Evolutionary conservation across 306 rosid species (phyloP).

Genomic region (Cyclanthera cordifolia): DNA sequence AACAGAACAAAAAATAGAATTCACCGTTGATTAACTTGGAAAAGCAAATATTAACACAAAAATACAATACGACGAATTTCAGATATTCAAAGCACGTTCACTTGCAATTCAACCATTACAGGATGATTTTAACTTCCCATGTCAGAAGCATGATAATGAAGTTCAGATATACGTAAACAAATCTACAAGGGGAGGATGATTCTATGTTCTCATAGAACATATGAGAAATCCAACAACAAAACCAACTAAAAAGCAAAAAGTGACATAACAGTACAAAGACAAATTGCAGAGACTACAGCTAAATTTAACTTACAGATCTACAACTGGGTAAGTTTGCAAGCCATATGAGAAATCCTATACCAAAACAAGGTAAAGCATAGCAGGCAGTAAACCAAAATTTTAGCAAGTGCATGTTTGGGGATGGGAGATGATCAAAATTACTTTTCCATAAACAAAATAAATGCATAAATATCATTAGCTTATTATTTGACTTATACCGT

Average conservation of each 20-base stretch:
- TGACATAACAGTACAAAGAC: background rate
- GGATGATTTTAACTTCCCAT: background rate
- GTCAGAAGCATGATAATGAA: background rate
- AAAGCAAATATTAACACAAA: background rate
- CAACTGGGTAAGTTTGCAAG: background rate
- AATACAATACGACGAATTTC: background rate
- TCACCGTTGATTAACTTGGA: background rate
- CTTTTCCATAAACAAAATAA: too few species aligned
- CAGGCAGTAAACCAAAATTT: too few species aligned
- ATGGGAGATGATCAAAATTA: too few species aligned
- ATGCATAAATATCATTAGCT: too few species aligned
- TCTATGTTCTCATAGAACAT: background rate
- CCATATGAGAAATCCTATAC: background rate
- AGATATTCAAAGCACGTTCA: background rate
- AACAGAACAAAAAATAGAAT: background rate
- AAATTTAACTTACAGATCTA: background rate
- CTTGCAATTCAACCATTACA: background rate
- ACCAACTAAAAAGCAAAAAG: too few species aligned
- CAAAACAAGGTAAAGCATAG: too few species aligned
- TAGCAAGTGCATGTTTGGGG: too few species aligned
- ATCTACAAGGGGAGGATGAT: background rate
- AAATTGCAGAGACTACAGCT: background rate
- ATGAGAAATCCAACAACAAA: too few species aligned
- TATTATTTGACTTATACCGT: too few species aligned
- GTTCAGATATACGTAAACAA: background rate